A percentile compares a stretch with the other conserved stretches of the same genome.
Conservation (phyloP, 2,329 filamentous ascomycete genomes). For the Tothia fuscella region DNA sequence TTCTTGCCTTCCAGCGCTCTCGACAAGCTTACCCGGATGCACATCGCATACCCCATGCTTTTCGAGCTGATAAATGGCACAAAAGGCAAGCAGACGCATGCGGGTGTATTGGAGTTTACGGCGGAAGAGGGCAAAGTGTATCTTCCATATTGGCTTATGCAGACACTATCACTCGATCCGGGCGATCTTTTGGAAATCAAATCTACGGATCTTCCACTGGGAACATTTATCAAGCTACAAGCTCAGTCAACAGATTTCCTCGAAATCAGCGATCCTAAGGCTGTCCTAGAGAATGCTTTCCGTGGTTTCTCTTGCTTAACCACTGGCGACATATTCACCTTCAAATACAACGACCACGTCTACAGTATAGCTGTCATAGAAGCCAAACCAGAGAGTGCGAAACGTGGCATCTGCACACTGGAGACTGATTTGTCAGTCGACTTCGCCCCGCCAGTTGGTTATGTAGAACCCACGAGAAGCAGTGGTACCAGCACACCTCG, state of each 20-base stretch:
- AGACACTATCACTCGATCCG: slow-evolving; percentile 75
- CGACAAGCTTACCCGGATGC: slow-evolving; percentile 89
- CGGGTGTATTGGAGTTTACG: slow-evolving; percentile 92
- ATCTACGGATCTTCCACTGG: slow-evolving; percentile 82
- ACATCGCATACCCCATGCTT: slow-evolving; percentile 94
- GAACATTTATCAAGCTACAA: slow-evolving; percentile 90
- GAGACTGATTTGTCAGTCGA: slow-evolving; percentile 96
- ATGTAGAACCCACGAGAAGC: slow-evolving; percentile 68
- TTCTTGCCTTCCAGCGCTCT: slow-evolving; percentile 92
- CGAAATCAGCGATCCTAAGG: slow-evolving; percentile 93
- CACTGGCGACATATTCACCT: slow-evolving; percentile 89
- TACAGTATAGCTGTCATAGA: slow-evolving; percentile 92
- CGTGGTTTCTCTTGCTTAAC: slow-evolving; percentile 90
- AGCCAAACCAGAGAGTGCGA: slow-evolving; percentile 76
- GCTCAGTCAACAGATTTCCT: slow-evolving; percentile 88
- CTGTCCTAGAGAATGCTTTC: slow-evolving; percentile 92
- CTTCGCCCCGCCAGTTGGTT: slow-evolving; percentile 87
- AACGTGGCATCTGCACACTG: slow-evolving; percentile 78
- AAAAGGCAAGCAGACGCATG: slow-evolving; percentile 70
- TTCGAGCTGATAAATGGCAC: slow-evolving; percentile 92
- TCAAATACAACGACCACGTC: slow-evolving; percentile 87
- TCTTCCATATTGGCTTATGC: slow-evolving; percentile 96
- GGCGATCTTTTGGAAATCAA: slow-evolving; percentile 93
- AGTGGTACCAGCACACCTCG: slow-evolving; percentile 83
- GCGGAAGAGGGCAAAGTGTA: slow-evolving; percentile 96